Base-by-base conservation (phyloP, 768 basidiomycete species). In the Lepiota subincarnata region DNA sequence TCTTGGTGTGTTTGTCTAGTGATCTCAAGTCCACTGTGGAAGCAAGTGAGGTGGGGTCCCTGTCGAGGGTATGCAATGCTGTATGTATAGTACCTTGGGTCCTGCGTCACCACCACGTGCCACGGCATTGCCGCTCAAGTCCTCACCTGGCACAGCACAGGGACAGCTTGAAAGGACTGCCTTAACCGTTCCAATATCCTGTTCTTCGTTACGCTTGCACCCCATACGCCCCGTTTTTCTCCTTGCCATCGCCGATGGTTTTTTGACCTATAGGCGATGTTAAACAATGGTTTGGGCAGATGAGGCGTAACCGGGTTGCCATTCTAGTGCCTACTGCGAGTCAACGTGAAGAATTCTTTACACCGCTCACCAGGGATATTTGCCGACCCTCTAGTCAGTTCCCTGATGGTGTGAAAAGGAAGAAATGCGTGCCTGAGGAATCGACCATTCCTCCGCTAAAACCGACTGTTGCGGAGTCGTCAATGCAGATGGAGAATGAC, bases 211-310 rank as follows among this genome's bases (percentile, higher is more conserved):
- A 87, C 91, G 7, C 80, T 99, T 4, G 77, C 88, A n/a, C 0
- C 91, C 97, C 0, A 89, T 89, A 0, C 97, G 98, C 62, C 96
- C 95, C 2, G 81, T 99, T n/a, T 80, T 99, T 11, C 74, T 98
- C 4, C 79, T 99, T 10, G 95, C 91, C 10, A 77, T 98, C 18
- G 86, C 92, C 14, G 95, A 98, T 55, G 92, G 0, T 84, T 89
- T 62, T 63, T 73, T 3, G 74, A 81, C 4, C 72, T 98, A 0
- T 92, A 93, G 0, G 70, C 1, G 97, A 98, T 59, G 92, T 98
- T 18, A 81, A 84, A 42, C 75, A 80, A 4, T 98, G 97, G 96
- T 99, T 99, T 61, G 97, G 96, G 0, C 73, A 79, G 1, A 77
- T 78, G 7, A 79, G 80, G 38, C 86, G 88, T 39, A 92, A 87